These are phyloP conservation scores for Phanerochaete carnosa DNA, from an alignment of 768 basidiomycete species.

Conservation along the genomic window DNA sequence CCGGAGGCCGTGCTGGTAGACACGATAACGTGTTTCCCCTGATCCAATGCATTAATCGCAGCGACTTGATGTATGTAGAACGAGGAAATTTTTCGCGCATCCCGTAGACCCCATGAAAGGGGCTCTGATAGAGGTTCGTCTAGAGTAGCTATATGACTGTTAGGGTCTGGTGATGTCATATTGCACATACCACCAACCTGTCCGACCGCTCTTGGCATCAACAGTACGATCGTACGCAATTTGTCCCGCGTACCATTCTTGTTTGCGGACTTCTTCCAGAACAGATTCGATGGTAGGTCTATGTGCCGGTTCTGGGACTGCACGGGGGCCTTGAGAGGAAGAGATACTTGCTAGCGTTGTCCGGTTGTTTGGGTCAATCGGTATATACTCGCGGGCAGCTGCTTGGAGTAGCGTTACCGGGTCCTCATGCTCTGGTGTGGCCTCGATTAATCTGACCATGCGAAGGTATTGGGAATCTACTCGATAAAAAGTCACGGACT, in stretches of 20 bases:
- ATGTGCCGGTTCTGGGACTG: conserved; percentile 40
- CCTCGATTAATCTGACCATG: conserved; percentile 52
- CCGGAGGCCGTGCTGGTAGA: conserved; percentile 90
- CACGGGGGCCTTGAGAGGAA: conserved; percentile 14
- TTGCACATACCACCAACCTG: conserved; percentile 37
- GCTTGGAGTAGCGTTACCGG: conserved; percentile 59
- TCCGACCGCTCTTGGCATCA: conserved; percentile 46
- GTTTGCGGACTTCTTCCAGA: conserved; percentile 52
- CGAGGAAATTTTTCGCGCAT: conserved; percentile 55
- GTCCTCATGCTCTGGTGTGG: conserved; percentile 52
- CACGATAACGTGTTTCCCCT: conserved; percentile 72
- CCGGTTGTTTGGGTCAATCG: conserved; percentile 48
- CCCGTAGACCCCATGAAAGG: conserved; percentile 51
- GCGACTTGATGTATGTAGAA: conserved; percentile 70
- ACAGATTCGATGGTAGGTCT: conserved; percentile 58
- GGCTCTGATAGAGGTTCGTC: conserved; percentile 55
- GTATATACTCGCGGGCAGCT: conserved; percentile 69
- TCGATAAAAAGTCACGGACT: neutral
- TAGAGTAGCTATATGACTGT: conserved; percentile 36
- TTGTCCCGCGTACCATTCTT: conserved; percentile 69
- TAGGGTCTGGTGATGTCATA: neutral
- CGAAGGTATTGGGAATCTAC: neutral
- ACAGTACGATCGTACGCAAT: conserved; percentile 57
- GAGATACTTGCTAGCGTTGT: neutral
- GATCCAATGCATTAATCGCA: conserved; percentile 62